Evolutionary conservation across 1,284 basidiomycete genomes (phyloP), one percentile per base, ranked within the genome.

Genomic region (Erythrobasidium hasegawianum): DNA sequence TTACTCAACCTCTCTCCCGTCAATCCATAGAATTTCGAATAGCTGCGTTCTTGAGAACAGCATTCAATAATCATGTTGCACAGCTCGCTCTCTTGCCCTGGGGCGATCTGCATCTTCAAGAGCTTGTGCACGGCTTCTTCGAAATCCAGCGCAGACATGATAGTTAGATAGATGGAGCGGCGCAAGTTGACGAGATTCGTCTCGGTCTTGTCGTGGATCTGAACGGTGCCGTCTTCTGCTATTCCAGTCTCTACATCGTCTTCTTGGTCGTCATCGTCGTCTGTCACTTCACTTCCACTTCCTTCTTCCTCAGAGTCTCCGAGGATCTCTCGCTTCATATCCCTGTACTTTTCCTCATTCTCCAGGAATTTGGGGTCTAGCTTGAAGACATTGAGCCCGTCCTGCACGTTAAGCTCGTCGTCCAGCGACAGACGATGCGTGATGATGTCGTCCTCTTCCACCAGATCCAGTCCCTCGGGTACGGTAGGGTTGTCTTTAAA

Each of bases 61-160:
- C 95, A 98, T 76, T 98, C 95, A 78, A 98, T 88, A 68, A 98
- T 85, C 95, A 98, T 98, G 81, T 98, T 97, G 79, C 90, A 87
- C 59, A 98, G 80, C 78, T 97, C 95, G 73, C 92, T 89, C 89
- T 97, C 95, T 76, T 95, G 86, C 0, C 94, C 94, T 75, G 94
- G 91, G 57, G 85, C 82, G 18, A 98, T 81, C 71, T 95, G 88
- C 27, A 98, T 86, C 79, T 96, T 97, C 73, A 97, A 84, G 33
- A 98, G 80, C 78, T 98, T 98, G 80, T 98, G 95, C 0, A 97
- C 94, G 0, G 94, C 94, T 85, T 98, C 95, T 78, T 98, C 95
- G 76, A 95, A 97, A 79, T 91, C 94, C 68, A 96, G 84, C 64
- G 77, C 71, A 41, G 76, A 76, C 95, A 98, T 98, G 81, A 98